Percentiles rank a stretch among this genome's conserved stretches.
phyloP scores from a whole-genome alignment of 768 basidiomycete genomes.

The Leccinellum luteum region DNA sequence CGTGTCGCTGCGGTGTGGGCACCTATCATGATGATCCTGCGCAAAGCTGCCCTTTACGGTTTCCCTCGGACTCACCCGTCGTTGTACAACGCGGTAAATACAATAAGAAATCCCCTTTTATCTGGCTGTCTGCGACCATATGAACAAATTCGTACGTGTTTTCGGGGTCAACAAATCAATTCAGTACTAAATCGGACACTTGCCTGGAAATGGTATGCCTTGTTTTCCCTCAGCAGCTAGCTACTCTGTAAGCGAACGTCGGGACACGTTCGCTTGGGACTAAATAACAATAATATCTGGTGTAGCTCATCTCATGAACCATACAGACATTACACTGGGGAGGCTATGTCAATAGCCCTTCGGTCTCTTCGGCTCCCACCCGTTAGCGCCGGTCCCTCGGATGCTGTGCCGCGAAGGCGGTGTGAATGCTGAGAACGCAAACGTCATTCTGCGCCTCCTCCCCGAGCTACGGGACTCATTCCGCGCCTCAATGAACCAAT shows the following conservation, averaged over 20 bases:
- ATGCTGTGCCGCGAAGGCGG: conserved; percentile 27
- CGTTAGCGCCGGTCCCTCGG: neutral
- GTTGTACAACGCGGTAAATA: neutral
- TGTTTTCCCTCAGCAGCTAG: conserved; percentile 3
- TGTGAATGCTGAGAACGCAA: conserved; percentile 16
- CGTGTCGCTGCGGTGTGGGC: neutral
- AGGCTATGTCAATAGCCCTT: conserved; percentile 3
- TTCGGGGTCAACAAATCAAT: neutral
- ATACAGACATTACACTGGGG: neutral
- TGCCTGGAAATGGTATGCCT: conserved; percentile 24
- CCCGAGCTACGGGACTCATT: neutral
- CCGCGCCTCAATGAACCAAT: conserved; percentile 2
- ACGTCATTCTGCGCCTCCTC: conserved; percentile 20
- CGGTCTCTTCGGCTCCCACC: neutral
- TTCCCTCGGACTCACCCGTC: neutral
- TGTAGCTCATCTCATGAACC: neutral
- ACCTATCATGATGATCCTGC: neutral
- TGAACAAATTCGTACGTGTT: conserved; percentile 12
- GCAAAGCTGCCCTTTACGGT: neutral
- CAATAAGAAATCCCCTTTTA: neutral
- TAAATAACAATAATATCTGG: neutral
- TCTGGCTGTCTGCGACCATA: neutral
- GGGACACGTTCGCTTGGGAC: neutral
- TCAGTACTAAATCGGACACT: conserved; percentile 2
- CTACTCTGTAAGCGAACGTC: neutral